These are phyloP conservation scores for Colletotrichum sp. DNA, from an alignment of 2,329 filamentous ascomycete species.

Conservation along the genomic window DNA sequence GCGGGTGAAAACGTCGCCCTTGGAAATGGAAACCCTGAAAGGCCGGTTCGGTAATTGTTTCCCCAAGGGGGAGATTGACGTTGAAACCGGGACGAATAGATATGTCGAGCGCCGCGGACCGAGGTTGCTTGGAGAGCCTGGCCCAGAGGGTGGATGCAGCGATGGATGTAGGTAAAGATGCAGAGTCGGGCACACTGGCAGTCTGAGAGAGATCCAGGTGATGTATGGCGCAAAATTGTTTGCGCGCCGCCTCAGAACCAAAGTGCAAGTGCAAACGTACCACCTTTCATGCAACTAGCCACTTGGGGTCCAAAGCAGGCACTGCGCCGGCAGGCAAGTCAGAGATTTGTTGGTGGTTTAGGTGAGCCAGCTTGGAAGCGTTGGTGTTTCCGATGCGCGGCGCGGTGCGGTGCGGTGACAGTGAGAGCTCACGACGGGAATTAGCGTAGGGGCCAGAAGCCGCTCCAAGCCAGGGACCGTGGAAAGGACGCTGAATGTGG, in stretches of 20 bases:
- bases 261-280: constrained; percentile 1
- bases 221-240: not conserved
- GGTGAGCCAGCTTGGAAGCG: not conserved
- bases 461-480: not conserved
- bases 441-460: not conserved
- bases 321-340: not conserved
- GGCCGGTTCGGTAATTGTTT: not conserved
- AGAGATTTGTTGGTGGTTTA: not conserved
- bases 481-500: not conserved
- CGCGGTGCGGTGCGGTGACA: constrained; percentile 3
- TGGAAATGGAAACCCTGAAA: not conserved
- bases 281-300: not conserved
- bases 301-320: not conserved
- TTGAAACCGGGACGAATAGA: not conserved
- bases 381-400: not conserved
- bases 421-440: not conserved
- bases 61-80: not conserved
- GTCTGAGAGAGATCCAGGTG: not conserved
- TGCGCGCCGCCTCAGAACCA: not conserved
- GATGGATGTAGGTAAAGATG: not conserved
- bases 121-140: not conserved
- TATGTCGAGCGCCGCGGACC: not conserved
- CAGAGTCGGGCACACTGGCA: not conserved
- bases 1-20: not conserved
- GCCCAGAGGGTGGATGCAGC: not conserved